phyloP scores from a whole-genome alignment of 2,329 filamentous ascomycete genomes.

The Phialophora expanda region DNA sequence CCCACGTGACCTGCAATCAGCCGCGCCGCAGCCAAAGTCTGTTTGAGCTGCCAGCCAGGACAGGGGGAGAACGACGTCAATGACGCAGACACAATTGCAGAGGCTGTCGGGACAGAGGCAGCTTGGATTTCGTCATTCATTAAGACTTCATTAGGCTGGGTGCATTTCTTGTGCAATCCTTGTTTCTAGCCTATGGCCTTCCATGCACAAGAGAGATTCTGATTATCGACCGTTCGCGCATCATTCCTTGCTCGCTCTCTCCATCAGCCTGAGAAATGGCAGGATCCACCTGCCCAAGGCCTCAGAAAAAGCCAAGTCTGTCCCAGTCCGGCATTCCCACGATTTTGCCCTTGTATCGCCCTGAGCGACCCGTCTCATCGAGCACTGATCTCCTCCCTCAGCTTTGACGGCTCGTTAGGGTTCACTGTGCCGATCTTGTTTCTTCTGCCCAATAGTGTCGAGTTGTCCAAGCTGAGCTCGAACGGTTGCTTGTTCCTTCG shows the following conservation, averaged over 20 bases:
- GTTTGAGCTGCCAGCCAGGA: too few species aligned
- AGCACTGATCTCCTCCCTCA: conserved; percentile 39
- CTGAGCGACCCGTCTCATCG: conserved; percentile 18
- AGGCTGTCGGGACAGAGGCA: neutral
- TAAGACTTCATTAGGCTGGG: conserved; percentile 7
- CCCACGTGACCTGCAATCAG: neutral
- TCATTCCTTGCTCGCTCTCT: neutral
- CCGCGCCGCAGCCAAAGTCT: too few species aligned
- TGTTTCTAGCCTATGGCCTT: conserved; percentile 2
- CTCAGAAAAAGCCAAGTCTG: neutral
- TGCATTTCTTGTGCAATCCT: neutral
- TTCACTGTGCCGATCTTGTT: conserved; percentile 33
- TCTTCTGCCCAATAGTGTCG: conserved; percentile 80
- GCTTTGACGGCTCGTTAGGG: conserved; percentile 33
- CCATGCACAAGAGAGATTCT: neutral
- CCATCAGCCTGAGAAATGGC: neutral
- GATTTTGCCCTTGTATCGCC: neutral
- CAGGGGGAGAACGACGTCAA: too few species aligned
- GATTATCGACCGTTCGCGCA: neutral
- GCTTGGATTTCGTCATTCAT: conserved; percentile 2
- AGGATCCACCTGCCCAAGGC: neutral
- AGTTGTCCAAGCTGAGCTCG: conserved; percentile 88
- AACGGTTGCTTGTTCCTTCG: conserved; percentile 79
- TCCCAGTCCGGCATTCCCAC: neutral
- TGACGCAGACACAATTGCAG: too few species aligned